A percentile compares a stretch with the other conserved stretches of the same genome.
Conservation (phyloP, 2,329 filamentous ascomycete species). For the Aureobasidium namibiae region DNA sequence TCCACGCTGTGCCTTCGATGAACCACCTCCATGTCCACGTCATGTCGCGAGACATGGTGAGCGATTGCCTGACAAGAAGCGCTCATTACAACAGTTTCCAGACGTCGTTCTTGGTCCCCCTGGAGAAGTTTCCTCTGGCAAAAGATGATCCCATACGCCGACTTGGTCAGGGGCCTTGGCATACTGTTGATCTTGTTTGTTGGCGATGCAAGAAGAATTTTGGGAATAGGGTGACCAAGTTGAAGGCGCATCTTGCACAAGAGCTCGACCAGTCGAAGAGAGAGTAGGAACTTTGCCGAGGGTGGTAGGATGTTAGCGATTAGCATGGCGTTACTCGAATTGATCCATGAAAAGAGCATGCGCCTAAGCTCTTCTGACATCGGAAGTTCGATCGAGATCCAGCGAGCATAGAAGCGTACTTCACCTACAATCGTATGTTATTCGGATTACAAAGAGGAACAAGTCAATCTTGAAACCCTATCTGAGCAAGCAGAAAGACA, state of each 20-base stretch:
- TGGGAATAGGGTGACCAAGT: constrained; percentile 60
- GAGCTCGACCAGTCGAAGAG: constrained; percentile 72
- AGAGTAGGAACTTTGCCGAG: constrained; percentile 33
- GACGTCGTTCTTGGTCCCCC: constrained; percentile 70
- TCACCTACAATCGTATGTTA: neutral
- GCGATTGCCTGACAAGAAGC: constrained; percentile 61
- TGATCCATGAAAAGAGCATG: too few species aligned
- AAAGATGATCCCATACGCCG: constrained; percentile 55
- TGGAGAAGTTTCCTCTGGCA: constrained; percentile 72
- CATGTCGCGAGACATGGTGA: constrained; percentile 70
- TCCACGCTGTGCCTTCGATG: constrained; percentile 89
- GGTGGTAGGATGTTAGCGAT: neutral
- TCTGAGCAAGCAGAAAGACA: neutral
- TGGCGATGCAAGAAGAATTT: constrained; percentile 78
- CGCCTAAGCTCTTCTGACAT: too few species aligned
- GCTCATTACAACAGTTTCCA: constrained; percentile 93
- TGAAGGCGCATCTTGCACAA: constrained; percentile 66
- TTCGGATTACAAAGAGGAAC: neutral
- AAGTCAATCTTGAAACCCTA: neutral
- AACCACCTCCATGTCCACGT: constrained; percentile 86
- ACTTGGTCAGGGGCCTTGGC: constrained; percentile 49
- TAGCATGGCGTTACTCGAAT: neutral
- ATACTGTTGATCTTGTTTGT: constrained; percentile 61
- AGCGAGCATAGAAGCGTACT: neutral
- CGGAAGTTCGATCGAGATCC: neutral